Base-by-base conservation (phyloP, 306 rosid species). In the Dalbergia cochinchinensis region DNA sequence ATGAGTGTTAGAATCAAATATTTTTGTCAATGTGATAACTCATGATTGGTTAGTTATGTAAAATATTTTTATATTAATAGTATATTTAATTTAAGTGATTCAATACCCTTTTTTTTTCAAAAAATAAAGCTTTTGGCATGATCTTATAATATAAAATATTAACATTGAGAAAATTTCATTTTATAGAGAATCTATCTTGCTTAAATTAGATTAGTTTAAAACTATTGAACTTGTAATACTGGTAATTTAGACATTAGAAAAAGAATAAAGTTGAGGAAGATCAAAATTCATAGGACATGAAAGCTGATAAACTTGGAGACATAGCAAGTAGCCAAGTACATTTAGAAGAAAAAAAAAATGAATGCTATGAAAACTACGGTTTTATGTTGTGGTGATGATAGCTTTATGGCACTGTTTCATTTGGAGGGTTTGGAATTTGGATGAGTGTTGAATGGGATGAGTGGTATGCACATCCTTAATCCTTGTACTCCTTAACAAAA, bases 271-370 rank as follows among this genome's bases (percentile, higher is more conserved):
- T 26, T 4, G 42, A n/a, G 19, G 54, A 51, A 12, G 22, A 47
- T 76, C 41, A 48, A 76, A 64, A 65, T 13, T 15, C 47, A 45
- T 42, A 33, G 63, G 22, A 6, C 13, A 47, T 6, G 48, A 39
- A 39, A 54, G 59, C 57, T 55, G 7, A 42, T 67, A 78, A 68
- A 44, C 5, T 68, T 41, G 75, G 76, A 68, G 76, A 68, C 82
- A 57, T 1, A 58, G 9, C 54, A 42, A 54, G 47, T 37, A 22
- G 6, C 2, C 31, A 26, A 26, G 47, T n/a, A 42, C 11, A 22
- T 42, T 62, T 6, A 26, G 19, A 14, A n/a, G 13, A 13, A 19
- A 18, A 9, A 26, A 68, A 19, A 12, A 15, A 41, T 64, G 53
- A 57, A 55, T 65, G 37, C 2, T n/a, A 1, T 20, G 31, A 26